Evolutionary conservation across 371 early-diverging fungal species (phyloP).

Genomic region (Lichtheimia ornata): DNA sequence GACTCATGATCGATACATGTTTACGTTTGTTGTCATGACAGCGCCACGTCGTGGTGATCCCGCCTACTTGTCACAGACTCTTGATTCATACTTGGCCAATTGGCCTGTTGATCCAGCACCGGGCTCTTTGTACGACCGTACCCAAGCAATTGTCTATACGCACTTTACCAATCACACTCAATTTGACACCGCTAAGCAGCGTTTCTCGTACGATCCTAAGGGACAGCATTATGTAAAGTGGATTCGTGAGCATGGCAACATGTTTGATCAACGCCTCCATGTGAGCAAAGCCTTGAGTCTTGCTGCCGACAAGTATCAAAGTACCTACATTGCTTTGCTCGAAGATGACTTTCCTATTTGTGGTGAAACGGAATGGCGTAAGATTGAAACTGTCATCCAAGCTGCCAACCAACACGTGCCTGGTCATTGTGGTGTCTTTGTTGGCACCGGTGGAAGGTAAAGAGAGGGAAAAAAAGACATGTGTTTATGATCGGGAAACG

Average conservation of each 20-base stretch:
- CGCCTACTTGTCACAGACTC: conserved; percentile 51
- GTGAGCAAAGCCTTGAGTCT: conserved; percentile 55
- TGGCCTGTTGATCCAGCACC: conserved; percentile 46
- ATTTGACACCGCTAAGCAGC: conserved; percentile 43
- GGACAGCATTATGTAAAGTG: conserved; percentile 57
- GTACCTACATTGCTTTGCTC: conserved; percentile 54
- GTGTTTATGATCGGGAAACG: neutral
- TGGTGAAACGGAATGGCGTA: conserved; percentile 53
- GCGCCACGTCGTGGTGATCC: conserved; percentile 60
- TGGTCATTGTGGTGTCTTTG: conserved; percentile 47
- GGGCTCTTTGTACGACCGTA: conserved; percentile 50
- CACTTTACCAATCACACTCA: conserved; percentile 59
- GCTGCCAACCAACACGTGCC: conserved; percentile 46
- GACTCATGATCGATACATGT: conserved; percentile 46
- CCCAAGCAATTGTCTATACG: conserved; percentile 61
- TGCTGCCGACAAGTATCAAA: conserved; percentile 34
- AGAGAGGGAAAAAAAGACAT: neutral
- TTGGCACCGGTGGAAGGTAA: conserved; percentile 23
- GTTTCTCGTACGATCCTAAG: conserved; percentile 42
- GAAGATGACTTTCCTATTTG: conserved; percentile 72
- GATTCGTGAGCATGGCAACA: conserved; percentile 53
- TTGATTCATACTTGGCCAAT: conserved; percentile 56
- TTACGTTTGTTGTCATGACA: conserved; percentile 62
- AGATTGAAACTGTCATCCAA: conserved; percentile 57
- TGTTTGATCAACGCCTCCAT: conserved; percentile 58